Conservation (phyloP, 257 asterid species). For the Henckelia pumila region DNA sequence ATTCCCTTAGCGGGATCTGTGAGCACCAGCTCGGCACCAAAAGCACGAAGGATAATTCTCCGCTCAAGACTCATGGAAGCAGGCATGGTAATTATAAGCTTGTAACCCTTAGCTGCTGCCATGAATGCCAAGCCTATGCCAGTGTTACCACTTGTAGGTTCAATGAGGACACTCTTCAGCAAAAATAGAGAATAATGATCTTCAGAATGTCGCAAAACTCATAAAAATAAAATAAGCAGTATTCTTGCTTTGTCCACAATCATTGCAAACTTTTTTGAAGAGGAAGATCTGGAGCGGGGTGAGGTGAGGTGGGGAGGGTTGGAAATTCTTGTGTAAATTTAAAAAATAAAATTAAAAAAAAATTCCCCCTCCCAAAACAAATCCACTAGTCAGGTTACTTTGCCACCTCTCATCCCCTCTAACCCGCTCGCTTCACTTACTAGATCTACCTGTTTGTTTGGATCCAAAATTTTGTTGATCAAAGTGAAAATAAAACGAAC, state of each 20-base stretch:
- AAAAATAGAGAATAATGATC: conserved; percentile 12
- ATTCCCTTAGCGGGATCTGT: conserved; percentile 42
- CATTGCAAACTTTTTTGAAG: not conserved
- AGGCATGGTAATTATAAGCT: conserved; percentile 45
- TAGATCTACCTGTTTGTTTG: not conserved
- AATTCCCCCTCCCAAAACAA: not conserved
- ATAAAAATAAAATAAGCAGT: not conserved
- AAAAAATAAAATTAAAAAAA: too few relatives aligned
- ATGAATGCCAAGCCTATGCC: conserved; percentile 46
- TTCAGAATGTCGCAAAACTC: not conserved
- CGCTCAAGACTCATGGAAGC: conserved; percentile 43
- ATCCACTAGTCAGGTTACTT: not conserved
- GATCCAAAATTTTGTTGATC: not conserved
- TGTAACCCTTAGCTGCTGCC: conserved; percentile 47
- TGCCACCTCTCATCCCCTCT: not conserved
- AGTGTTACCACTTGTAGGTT: conserved; percentile 44
- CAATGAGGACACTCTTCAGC: conserved; percentile 38
- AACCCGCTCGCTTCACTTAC: not conserved
- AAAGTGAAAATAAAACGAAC: not conserved
- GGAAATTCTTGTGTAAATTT: not conserved
- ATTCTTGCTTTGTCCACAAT: not conserved
- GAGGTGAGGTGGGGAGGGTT: not conserved
- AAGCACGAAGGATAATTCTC: conserved; percentile 41
- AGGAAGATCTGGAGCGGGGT: not conserved
- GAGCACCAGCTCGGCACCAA: conserved; percentile 48